Evolutionary conservation across 179 eudicot genomes (phyloP).

Genomic region (Heliamphora pulchella): DNA sequence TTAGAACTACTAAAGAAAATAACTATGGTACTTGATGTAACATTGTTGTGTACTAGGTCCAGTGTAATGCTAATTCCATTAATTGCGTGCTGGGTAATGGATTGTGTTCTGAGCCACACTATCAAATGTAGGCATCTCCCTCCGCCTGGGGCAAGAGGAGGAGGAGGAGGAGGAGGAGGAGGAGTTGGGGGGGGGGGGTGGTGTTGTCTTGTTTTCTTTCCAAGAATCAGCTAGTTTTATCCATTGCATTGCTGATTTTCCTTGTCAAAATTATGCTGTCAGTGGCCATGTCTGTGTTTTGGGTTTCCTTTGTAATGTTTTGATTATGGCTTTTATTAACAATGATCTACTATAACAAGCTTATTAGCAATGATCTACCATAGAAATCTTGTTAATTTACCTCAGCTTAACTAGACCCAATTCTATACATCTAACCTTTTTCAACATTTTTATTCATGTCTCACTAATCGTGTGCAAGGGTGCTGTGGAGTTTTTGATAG

Average conservation of each 20-base stretch:
- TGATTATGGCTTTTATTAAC: background rate
- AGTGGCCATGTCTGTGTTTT: background rate
- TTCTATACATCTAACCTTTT: background rate
- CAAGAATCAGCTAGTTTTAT: background rate
- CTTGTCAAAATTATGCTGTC: background rate
- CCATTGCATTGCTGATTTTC: background rate
- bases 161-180: too few species aligned
- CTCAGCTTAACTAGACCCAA: background rate
- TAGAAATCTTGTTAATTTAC: background rate
- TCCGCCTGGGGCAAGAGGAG: background rate
- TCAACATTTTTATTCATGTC: background rate
- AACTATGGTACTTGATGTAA: background rate
- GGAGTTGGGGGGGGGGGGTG: too few species aligned
- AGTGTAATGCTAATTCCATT: background rate
- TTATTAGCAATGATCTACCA: background rate
- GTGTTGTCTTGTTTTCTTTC: background rate
- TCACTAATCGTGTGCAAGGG: background rate
- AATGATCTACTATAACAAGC: background rate
- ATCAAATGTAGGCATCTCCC: background rate
- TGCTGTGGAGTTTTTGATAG: background rate
- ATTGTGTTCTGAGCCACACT: background rate
- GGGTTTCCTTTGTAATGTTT: background rate
- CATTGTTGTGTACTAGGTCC: background rate
- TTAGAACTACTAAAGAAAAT: background rate
- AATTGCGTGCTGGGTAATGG: background rate